These are phyloP conservation scores for Wickerhamiella kazuoi DNA, from an alignment of 805 yeast species.

Conservation along the genomic window DNA sequence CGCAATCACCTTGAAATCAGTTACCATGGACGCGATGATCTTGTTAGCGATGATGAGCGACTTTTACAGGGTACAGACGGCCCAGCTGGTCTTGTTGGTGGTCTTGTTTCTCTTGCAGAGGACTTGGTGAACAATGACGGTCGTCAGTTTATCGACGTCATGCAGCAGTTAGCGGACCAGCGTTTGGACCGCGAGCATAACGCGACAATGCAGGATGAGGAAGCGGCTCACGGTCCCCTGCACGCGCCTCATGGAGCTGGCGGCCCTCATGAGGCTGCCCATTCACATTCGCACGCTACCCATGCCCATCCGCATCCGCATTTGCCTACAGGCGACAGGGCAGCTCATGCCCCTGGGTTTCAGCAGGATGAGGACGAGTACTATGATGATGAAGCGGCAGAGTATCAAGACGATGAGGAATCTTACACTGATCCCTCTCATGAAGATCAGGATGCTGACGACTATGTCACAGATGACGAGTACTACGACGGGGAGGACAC, in stretches of 20 bases:
- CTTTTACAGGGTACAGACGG: not conserved
- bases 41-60: not conserved
- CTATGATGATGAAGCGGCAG: conserved; percentile 12
- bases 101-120: conserved; percentile 51
- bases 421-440: not conserved
- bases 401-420: conserved; percentile 1
- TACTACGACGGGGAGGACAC: conserved; percentile 26
- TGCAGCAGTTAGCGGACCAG: conserved; percentile 54
- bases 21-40: not conserved
- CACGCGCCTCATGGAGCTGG: too few species aligned
- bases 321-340: too few species aligned
- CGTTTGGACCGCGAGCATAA: conserved; percentile 24
- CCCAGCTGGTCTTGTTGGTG: conserved; percentile 17
- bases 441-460: conserved; percentile 20
- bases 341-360: too few species aligned
- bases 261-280: too few species aligned
- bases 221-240: too few species aligned
- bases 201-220: too few species aligned
- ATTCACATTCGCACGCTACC: not conserved
- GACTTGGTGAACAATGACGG: conserved; percentile 66
- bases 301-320: not conserved
- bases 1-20: not conserved
- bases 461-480: conserved; percentile 9
- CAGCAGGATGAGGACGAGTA: conserved; percentile 17
- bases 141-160: conserved; percentile 56